Percentiles rank a stretch among this genome's conserved stretches.
phyloP scores from a whole-genome alignment of 1,284 basidiomycete species.

The Peniophora sp. region DNA sequence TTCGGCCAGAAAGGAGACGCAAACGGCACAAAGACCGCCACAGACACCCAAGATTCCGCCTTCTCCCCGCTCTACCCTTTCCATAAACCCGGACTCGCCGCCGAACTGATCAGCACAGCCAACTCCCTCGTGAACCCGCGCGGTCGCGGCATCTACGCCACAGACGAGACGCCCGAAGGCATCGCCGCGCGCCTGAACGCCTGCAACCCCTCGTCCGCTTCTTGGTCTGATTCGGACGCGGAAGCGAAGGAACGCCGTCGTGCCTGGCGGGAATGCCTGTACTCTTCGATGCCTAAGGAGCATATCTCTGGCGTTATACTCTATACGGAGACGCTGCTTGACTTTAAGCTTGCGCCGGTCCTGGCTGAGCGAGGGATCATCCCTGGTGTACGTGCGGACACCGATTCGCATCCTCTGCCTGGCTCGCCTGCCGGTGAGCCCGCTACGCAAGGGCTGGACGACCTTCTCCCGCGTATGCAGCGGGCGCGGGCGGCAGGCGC shows the following conservation, averaged over 20 bases:
- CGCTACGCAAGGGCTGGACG: constrained; percentile 42
- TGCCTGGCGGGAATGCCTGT: constrained; percentile 37
- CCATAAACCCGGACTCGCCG: constrained; percentile 31
- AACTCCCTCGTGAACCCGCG: constrained; percentile 35
- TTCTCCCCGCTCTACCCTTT: constrained; percentile 29
- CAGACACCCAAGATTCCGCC: constrained; percentile 8
- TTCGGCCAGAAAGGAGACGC: constrained; percentile 5
- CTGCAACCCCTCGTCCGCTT: constrained; percentile 17
- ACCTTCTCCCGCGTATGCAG: constrained; percentile 33
- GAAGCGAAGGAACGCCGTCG: constrained; percentile 31
- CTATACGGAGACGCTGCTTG: constrained; percentile 37
- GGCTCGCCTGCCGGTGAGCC: constrained; percentile 32
- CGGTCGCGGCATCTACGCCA: constrained; percentile 47
- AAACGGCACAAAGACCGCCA: constrained; percentile 4
- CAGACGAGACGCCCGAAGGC: constrained; percentile 40
- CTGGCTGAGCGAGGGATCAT: constrained; percentile 38
- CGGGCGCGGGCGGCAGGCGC: constrained; percentile 35
- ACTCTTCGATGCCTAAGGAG: constrained; percentile 33
- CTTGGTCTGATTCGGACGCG: constrained; percentile 25
- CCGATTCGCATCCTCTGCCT: constrained; percentile 38
- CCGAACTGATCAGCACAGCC: constrained; percentile 34
- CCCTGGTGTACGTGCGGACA: constrained; percentile 42
- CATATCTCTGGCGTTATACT: constrained; percentile 45
- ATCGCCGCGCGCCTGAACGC: constrained; percentile 33
- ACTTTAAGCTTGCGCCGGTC: constrained; percentile 36